Percentiles rank a stretch among this genome's conserved stretches.
Evolutionary conservation across 805 yeast species (phyloP).

Genomic region (Myxozyma nipponensis): DNA sequence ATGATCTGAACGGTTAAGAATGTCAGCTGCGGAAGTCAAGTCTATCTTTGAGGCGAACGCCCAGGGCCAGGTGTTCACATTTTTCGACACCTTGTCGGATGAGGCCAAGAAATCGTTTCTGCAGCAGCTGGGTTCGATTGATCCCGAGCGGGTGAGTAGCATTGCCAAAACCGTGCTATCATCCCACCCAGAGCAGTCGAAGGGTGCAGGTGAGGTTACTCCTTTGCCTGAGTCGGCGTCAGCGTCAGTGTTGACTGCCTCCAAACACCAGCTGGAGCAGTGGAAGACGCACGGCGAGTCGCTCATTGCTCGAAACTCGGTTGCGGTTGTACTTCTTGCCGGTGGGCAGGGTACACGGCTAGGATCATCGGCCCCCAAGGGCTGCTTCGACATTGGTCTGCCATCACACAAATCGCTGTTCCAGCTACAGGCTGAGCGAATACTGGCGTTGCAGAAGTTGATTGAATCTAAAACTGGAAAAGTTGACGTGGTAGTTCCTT

Average conservation of each 20-base stretch:
- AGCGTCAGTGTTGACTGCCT: slow-evolving; percentile 33
- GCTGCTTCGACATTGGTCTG: slow-evolving; percentile 82
- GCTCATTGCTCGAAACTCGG: slow-evolving; percentile 66
- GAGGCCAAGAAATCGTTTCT: slow-evolving; percentile 32
- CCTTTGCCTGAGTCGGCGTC: slow-evolving; percentile 29
- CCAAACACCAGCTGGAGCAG: slow-evolving; percentile 34
- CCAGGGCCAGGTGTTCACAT: slow-evolving; percentile 43
- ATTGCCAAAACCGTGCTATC: slow-evolving; percentile 33
- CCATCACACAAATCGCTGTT: slow-evolving; percentile 83
- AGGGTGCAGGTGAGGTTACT: slow-evolving; percentile 6
- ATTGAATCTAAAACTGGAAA: slow-evolving; percentile 40
- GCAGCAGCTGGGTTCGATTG: slow-evolving; percentile 38
- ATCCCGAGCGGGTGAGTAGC: slow-evolving; percentile 36
- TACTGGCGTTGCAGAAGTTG: slow-evolving; percentile 57
- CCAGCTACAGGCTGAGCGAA: slow-evolving; percentile 88
- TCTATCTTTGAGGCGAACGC: slow-evolving; percentile 36
- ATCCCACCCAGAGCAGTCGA: neutral
- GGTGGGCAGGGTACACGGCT: slow-evolving; percentile 98
- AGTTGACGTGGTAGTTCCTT: slow-evolving; percentile 47
- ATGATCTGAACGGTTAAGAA: neutral
- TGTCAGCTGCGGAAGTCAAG: neutral
- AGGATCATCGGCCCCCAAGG: slow-evolving; percentile 88
- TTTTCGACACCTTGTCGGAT: slow-evolving; percentile 35
- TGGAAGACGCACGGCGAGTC: slow-evolving; percentile 59
- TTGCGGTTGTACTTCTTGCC: slow-evolving; percentile 89